phyloP scores from a whole-genome alignment of 1,284 basidiomycete genomes.

The Taiwanofungus camphoratus region DNA sequence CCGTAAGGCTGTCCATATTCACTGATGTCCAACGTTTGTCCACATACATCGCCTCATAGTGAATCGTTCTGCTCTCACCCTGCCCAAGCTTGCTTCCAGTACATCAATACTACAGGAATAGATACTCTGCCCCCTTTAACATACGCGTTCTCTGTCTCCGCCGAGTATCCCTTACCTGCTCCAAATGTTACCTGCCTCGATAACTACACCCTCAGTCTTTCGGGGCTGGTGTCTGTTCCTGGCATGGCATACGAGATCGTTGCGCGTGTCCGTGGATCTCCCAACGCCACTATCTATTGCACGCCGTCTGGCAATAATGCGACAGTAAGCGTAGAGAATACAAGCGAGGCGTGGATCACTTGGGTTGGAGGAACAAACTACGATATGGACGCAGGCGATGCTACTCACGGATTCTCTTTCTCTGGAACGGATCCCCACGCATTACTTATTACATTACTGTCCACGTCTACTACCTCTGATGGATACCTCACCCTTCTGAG shows the following conservation, averaged over 20 bases:
- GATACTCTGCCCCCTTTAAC: slow-evolving; percentile 34
- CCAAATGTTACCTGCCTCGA: slow-evolving; percentile 60
- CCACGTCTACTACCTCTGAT: slow-evolving; percentile 23
- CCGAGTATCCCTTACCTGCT: slow-evolving; percentile 43
- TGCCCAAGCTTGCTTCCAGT: slow-evolving; percentile 52
- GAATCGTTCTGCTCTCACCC: slow-evolving; percentile 69
- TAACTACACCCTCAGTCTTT: slow-evolving; percentile 47
- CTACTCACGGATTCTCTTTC: slow-evolving; percentile 54
- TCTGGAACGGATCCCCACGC: slow-evolving; percentile 53
- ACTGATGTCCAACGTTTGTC: too few species aligned
- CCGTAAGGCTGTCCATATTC: too few species aligned
- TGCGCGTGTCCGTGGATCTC: slow-evolving; percentile 36
- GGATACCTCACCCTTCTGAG: slow-evolving; percentile 33
- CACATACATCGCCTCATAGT: slow-evolving; percentile 31
- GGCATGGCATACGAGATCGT: slow-evolving; percentile 71
- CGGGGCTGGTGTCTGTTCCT: slow-evolving; percentile 43
- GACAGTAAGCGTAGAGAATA: slow-evolving; percentile 42
- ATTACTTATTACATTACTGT: slow-evolving; percentile 37
- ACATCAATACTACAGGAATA: slow-evolving; percentile 34
- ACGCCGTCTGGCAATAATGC: slow-evolving; percentile 39
- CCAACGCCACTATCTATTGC: slow-evolving; percentile 26
- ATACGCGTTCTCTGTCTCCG: slow-evolving; percentile 45
- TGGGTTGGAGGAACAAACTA: slow-evolving; percentile 73
- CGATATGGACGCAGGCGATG: slow-evolving; percentile 53
- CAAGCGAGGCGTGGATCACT: slow-evolving; percentile 50